Conservation (phyloP, 192 early-diverging fungal species). For the Spizellomyces punctatus region DNA sequence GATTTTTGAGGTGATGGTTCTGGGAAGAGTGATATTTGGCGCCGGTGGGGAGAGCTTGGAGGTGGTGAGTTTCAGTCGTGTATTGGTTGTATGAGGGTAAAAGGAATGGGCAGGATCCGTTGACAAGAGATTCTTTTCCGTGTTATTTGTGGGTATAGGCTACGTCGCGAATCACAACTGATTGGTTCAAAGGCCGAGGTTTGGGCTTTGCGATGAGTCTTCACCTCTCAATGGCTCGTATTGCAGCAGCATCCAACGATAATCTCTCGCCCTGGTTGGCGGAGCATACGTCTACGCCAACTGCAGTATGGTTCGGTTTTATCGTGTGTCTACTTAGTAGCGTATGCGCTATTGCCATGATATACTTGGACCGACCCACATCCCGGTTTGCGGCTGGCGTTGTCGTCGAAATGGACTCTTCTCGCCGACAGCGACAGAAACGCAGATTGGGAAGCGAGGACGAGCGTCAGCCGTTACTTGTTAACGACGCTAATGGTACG, state of each 20-base stretch:
- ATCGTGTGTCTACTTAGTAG: constrained; percentile 46
- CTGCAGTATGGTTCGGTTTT: constrained; percentile 59
- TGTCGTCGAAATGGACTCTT: neutral
- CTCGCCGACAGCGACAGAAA: neutral
- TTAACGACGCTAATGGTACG: neutral
- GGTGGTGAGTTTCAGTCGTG: constrained; percentile 35
- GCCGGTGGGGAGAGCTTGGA: constrained; percentile 66
- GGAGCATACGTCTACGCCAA: constrained; percentile 9
- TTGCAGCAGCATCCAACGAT: constrained; percentile 63
- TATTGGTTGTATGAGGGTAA: neutral
- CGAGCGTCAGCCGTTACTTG: constrained; percentile 12
- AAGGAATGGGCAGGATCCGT: neutral
- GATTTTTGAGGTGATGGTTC: constrained; percentile 49
- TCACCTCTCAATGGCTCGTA: constrained; percentile 53
- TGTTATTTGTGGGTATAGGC: constrained; percentile 7
- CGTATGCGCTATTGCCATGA: constrained; percentile 38
- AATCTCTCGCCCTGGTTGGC: constrained; percentile 60
- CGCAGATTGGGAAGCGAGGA: neutral
- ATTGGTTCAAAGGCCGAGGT: constrained; percentile 61
- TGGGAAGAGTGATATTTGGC: constrained; percentile 66
- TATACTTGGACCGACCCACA: constrained; percentile 48
- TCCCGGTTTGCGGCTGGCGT: constrained; percentile 52
- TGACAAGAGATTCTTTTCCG: too few species aligned
- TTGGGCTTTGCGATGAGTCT: constrained; percentile 63
- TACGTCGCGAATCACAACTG: constrained; percentile 19